Base-by-base conservation (phyloP, 805 yeast species). In the Candida khao-thaluensis region DNA sequence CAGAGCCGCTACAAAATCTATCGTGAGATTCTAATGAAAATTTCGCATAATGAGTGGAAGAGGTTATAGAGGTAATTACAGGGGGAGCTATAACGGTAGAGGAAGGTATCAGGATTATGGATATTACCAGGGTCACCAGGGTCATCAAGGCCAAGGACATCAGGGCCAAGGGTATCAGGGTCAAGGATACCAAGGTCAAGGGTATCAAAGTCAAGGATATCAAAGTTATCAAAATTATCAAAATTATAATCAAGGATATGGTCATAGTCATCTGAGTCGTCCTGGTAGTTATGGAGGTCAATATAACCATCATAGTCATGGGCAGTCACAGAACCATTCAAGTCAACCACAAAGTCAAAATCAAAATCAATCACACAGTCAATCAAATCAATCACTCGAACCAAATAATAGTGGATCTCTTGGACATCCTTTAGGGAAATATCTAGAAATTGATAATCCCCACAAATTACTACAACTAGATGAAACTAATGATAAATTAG, bases 391-490 rank as follows among this genome's bases (percentile, higher is more conserved):
- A 15, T 14, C 32, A 18, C 11, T 3, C 9, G 10, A 7, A 10
- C 7, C 24, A 7, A 22, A 22, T 22, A 22, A 22, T 22, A 22
- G 9, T 21, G 14, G 22, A 18, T 7, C 31, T 5, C 35, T 30
- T 16, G 3, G 27, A 25, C 31, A 28, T 25, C 36, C 35, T 18
- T 18, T 35, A 14, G 10, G 29, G 3, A 25, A 34, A 12, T 30
- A 25, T 26, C 23, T 40, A 9, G 43, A 30, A 10, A 35, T 40
- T 3, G 37, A 40, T 10, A 39, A 64, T 27, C 63, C 63, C 36
- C 36, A 49, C 11, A 49, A 54, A 23, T 53, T 60, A 40, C 43
- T 42, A 22, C 66, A 62, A 27, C 49, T 62, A 20, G 47, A 50
- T 2, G 30, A 34, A 12, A 44, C 60, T 7, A 60, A 64, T 38